Percentiles rank a stretch among this genome's conserved stretches.
These are phyloP conservation scores for Colletotrichum sp. DNA, from an alignment of 2,329 filamentous ascomycete genomes.

Conservation along the genomic window DNA sequence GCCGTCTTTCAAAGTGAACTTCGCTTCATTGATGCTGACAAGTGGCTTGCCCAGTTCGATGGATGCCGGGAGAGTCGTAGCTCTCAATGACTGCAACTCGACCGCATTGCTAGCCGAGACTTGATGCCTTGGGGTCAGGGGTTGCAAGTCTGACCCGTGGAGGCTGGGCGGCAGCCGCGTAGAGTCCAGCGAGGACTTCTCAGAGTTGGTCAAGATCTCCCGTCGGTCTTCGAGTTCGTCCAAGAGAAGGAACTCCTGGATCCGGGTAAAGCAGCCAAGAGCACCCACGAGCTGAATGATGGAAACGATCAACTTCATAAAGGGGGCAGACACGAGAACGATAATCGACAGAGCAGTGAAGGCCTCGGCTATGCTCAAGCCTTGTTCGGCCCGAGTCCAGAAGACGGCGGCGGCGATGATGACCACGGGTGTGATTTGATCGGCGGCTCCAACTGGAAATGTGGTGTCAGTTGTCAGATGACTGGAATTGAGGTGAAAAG, in stretches of 20 bases:
- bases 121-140: conserved; percentile 14
- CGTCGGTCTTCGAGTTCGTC: conserved; percentile 26
- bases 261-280: conserved; percentile 34
- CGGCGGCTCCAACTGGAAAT: conserved; percentile 27
- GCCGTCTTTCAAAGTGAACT: conserved; percentile 20
- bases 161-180: neutral
- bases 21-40: conserved; percentile 5
- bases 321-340: conserved; percentile 33
- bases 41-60: neutral
- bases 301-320: conserved; percentile 35
- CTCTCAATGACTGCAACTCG: neutral
- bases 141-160: conserved; percentile 7
- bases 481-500: too few relatives aligned
- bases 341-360: conserved; percentile 42
- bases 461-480: neutral
- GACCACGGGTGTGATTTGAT: conserved; percentile 33
- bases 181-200: neutral
- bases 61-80: neutral
- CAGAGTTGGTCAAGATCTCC: neutral
- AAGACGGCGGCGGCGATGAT: conserved; percentile 39
- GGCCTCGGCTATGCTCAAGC: conserved; percentile 34
- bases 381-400: conserved; percentile 30
- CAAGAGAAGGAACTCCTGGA: conserved; percentile 35
- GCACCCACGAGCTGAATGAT: conserved; percentile 36
- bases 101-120: neutral